Percentiles rank a stretch among this genome's conserved stretches.
Evolutionary conservation across 768 basidiomycete genomes (phyloP).

Genomic region (Rhodocollybia butyracea): DNA sequence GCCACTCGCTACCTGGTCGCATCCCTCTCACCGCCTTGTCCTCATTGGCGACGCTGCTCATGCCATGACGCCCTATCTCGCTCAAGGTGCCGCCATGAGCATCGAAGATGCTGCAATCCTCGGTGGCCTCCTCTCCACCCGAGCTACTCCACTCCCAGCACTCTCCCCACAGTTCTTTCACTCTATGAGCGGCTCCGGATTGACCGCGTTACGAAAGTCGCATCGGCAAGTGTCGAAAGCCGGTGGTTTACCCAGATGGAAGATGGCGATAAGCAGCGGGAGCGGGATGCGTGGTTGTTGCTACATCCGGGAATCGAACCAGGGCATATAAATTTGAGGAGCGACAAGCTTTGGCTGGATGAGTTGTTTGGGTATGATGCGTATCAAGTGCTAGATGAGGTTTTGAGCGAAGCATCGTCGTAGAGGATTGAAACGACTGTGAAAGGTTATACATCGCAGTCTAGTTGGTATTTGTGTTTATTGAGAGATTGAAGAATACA

Average conservation of each 20-base stretch:
- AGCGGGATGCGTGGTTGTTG: background rate
- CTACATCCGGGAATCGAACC: background rate
- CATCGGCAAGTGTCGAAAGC: background rate
- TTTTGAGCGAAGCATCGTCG: no score
- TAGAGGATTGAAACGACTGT: no score
- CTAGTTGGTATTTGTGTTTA: no score
- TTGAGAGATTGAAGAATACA: no score
- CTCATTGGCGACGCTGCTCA: constrained; percentile 16
- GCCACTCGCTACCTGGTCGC: constrained; percentile 37
- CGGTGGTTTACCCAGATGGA: background rate
- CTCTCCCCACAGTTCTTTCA: background rate
- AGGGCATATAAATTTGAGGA: background rate
- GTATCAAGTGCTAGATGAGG: no score
- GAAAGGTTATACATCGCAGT: no score
- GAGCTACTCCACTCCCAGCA: constrained; percentile 7
- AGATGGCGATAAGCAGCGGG: background rate
- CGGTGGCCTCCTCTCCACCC: constrained; percentile 9
- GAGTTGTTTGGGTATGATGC: constrained; percentile 16
- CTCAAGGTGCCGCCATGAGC: constrained; percentile 23
- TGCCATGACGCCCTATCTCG: constrained; percentile 23
- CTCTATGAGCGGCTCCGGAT: background rate
- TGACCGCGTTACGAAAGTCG: background rate
- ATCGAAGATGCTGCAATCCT: constrained; percentile 19
- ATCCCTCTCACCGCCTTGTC: constrained; percentile 23
- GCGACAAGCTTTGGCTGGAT: constrained; percentile 12